Percentiles rank a stretch among this genome's conserved stretches.
Conservation (phyloP, 140 eudicot species). For the Flaveria floridana region DNA sequence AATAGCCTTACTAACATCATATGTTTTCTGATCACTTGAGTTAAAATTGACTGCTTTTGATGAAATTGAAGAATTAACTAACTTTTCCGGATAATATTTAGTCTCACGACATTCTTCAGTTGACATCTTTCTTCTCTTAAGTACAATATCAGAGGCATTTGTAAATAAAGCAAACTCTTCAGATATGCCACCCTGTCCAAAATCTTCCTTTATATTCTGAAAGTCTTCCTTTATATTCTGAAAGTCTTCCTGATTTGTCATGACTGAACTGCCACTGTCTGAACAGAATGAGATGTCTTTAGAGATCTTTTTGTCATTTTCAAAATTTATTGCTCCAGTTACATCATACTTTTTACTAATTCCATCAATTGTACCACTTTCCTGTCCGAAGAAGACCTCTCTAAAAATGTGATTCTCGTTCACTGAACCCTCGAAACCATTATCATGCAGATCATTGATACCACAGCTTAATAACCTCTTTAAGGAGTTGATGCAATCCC, state of each 20-base stretch:
- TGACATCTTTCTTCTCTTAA: conserved; percentile 47
- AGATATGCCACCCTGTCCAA: conserved; percentile 27
- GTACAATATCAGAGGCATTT: conserved; percentile 32
- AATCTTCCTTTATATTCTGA: conserved; percentile 31
- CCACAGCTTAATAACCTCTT: conserved; percentile 44
- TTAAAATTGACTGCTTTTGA: conserved; percentile 32
- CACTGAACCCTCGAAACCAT: conserved; percentile 64
- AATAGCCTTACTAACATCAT: conserved; percentile 38
- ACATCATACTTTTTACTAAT: conserved; percentile 44
- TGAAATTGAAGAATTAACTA: conserved; percentile 37
- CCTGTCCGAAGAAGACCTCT: conserved; percentile 61
- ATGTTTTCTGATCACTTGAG: conserved; percentile 42
- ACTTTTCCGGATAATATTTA: conserved; percentile 38
- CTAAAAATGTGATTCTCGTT: conserved; percentile 56
- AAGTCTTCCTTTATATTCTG: conserved; percentile 36
- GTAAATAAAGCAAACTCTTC: conserved; percentile 36
- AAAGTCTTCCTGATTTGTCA: conserved; percentile 56
- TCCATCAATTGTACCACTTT: conserved; percentile 28
- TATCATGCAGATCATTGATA: conserved; percentile 53
- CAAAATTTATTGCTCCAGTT: conserved; percentile 42
- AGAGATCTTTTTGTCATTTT: conserved; percentile 33
- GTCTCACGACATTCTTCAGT: conserved; percentile 40
- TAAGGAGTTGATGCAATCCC: conserved; percentile 30
- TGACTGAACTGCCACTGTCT: conserved; percentile 57
- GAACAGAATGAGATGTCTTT: conserved; percentile 41